phyloP scores from a whole-genome alignment of 495 filamentous ascomycete species.

The Lepraria neglecta region DNA sequence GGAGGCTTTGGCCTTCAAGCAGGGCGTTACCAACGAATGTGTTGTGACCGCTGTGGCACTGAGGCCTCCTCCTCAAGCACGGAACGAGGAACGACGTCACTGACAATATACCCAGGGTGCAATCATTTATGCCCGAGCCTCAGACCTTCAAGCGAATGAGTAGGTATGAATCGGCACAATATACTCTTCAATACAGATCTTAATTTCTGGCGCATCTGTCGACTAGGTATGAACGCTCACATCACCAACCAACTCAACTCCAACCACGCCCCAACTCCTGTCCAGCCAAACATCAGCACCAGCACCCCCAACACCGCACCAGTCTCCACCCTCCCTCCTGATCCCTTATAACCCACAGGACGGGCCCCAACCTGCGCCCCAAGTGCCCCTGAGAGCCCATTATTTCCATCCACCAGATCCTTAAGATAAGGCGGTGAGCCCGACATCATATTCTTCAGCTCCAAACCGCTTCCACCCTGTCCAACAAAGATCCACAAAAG shows the following conservation, averaged over 20 bases:
- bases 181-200: no score
- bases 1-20: no score
- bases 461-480: background rate
- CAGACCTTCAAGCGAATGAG: no score
- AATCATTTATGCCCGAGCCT: no score
- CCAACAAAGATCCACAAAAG: conserved; percentile 27
- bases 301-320: conserved; percentile 25
- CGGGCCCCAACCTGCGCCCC: background rate
- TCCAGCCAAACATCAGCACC: conserved; percentile 28
- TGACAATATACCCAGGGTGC: no score
- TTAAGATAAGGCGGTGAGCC: background rate
- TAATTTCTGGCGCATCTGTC: no score
- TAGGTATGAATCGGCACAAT: no score
- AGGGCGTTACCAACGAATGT: no score
- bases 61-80: no score
- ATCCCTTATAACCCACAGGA: conserved; percentile 6
- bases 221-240: background rate
- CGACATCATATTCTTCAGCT: background rate
- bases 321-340: conserved; percentile 22
- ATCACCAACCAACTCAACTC: conserved; percentile 26
- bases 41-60: no score
- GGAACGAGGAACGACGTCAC: no score
- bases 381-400: background rate
- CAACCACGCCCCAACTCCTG: conserved; percentile 23
- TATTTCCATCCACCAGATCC: background rate